Evolutionary conservation across 129 eudicot species (phyloP), one percentile per base, ranked within the genome.

Genomic region (Sambucus nigra): DNA sequence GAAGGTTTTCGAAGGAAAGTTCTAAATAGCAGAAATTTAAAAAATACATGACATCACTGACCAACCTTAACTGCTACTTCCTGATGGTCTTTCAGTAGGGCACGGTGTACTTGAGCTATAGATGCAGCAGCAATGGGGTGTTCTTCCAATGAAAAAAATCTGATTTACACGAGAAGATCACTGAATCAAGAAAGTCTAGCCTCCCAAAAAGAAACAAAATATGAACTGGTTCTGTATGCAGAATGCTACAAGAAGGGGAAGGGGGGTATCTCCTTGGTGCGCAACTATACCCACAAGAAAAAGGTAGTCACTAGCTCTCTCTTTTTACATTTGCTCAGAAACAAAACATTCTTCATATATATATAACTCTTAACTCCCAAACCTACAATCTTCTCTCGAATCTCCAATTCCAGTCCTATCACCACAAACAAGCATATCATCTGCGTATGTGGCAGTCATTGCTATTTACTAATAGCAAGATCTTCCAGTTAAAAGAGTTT

Each of bases 101-200:
- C 98, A 67, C 67, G 88, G 76, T 89, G 98, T 58, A 89, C 98
- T 76, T 89, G 98, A 69, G 95, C 95, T 68, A 89, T 85, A 45
- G 98, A 89, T 57, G 98, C 98, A 66, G 98, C 98, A 64, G 98
- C 98, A 63, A 89, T 60, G n/a, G 98, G 98, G 49, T 73, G 76
- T 65, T 89, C 95, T 69, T 89, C 95, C 61, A 89, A 73, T 25
- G 83, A 81, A 25, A 84, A 21, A 67, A 89, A 89, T 28, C 98
- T 89, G 75, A 53, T 32, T 18, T 51, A 58, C 16, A 51, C 4
- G 20, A 65, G 15, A n/a, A 3, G 38, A 7, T 63, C 64, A 46
- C 35, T 39, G 7, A 6, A 47, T 8, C 16, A 44, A 57, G 52
- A 24, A 51, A 63, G 6, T 23, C 22, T 2, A 3, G 33, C 50